Evolutionary conservation across 148 eudicot species (phyloP).

Genomic region (Tetragonia tetragonoides): DNA sequence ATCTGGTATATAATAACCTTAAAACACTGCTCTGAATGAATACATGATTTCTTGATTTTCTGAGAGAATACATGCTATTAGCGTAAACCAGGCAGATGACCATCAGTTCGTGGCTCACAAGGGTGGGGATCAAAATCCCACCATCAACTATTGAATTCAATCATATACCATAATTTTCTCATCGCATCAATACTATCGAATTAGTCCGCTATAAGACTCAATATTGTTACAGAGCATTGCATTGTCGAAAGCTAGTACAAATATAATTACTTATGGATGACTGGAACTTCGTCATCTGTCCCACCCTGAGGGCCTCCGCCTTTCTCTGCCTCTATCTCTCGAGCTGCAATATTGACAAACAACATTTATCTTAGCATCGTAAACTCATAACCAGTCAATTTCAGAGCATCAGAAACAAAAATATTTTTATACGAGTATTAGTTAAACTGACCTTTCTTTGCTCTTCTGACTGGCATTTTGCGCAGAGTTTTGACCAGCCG

Average conservation of each 20-base stretch:
- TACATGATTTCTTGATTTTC: too few relatives aligned
- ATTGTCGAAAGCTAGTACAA: background rate
- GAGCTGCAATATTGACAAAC: conserved; percentile 35
- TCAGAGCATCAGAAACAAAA: background rate
- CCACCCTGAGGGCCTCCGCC: conserved; percentile 93
- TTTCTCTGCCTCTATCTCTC: conserved; percentile 71
- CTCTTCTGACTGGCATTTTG: conserved; percentile 40
- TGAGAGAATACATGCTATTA: too few relatives aligned
- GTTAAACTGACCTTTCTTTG: conserved; percentile 52
- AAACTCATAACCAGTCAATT: background rate
- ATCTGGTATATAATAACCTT: too few relatives aligned
- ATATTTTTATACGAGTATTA: background rate
- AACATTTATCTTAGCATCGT: background rate
- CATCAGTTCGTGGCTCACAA: background rate
- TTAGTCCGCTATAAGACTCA: background rate
- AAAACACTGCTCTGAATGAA: too few relatives aligned
- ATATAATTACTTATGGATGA: background rate
- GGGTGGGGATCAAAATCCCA: background rate
- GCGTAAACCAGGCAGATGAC: background rate
- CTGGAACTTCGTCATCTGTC: conserved; percentile 45
- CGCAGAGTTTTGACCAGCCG: conserved; percentile 35
- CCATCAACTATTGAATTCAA: background rate
- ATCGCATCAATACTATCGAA: background rate
- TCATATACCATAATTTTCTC: background rate
- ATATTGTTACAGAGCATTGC: conserved; percentile 16